A percentile compares a stretch with the other conserved stretches of the same genome.
Conservation (phyloP, 495 filamentous ascomycete genomes). For the Penicillium bovifimosum region DNA sequence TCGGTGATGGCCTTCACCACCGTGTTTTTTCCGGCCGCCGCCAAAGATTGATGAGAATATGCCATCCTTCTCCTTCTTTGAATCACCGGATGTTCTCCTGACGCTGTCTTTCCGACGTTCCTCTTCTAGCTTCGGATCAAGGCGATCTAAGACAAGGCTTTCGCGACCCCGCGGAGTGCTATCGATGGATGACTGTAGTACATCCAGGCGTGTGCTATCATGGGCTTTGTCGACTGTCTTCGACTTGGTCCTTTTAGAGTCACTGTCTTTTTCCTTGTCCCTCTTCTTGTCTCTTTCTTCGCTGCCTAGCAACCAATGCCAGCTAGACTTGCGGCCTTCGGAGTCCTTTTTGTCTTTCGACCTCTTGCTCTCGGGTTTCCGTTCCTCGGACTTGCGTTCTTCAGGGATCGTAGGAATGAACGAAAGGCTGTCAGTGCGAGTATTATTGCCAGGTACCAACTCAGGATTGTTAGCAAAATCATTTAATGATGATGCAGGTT, state of each 20-base stretch:
- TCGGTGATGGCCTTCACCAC: constrained; percentile 54
- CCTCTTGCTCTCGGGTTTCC: constrained; percentile 58
- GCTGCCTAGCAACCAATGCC: constrained; percentile 69
- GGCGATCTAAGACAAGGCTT: constrained; percentile 74
- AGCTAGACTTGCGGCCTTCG: constrained; percentile 71
- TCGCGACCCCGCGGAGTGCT: constrained; percentile 63
- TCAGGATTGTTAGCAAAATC: constrained; percentile 36
- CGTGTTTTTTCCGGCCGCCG: constrained; percentile 73
- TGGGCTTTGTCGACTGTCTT: constrained; percentile 54
- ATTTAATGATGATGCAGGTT: constrained; percentile 27
- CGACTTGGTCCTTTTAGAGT: constrained; percentile 53
- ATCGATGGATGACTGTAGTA: constrained; percentile 77
- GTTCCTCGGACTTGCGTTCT: constrained; percentile 59
- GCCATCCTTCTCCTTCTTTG: constrained; percentile 85
- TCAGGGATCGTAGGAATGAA: constrained; percentile 75
- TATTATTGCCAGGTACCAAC: constrained; percentile 63
- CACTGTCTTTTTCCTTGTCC: constrained; percentile 56
- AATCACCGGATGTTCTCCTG: constrained; percentile 63
- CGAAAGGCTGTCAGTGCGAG: constrained; percentile 70
- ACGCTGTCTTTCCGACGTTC: constrained; percentile 77
- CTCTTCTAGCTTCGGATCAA: constrained; percentile 69
- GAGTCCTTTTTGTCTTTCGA: constrained; percentile 58
- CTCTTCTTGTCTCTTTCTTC: constrained; percentile 68
- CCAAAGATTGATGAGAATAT: constrained; percentile 89
- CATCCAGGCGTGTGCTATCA: constrained; percentile 74